These are phyloP conservation scores for Phytophthora boehmeriae DNA, from an alignment of 352 stramenopile species.

Conservation along the genomic window DNA sequence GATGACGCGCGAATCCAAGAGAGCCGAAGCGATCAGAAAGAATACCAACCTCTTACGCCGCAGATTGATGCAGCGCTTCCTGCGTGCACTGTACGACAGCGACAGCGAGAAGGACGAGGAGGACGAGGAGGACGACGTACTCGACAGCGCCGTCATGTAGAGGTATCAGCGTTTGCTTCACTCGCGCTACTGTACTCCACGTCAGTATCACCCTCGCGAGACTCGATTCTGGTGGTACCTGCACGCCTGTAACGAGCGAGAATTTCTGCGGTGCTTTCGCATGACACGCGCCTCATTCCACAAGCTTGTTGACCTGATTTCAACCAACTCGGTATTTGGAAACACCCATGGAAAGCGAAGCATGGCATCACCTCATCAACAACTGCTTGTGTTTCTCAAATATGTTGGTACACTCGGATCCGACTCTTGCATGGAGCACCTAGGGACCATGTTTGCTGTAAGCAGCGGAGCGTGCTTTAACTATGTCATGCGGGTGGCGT, in stretches of 20 bases:
- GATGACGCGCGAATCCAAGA: too few species aligned
- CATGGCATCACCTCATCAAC: background rate
- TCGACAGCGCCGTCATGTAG: too few species aligned
- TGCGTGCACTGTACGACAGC: too few species aligned
- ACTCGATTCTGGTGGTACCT: too few species aligned
- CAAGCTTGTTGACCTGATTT: background rate
- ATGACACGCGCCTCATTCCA: background rate
- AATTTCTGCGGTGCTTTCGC: background rate
- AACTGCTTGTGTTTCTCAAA: slow-evolving; percentile 8
- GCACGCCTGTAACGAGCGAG: background rate
- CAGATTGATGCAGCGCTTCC: too few species aligned
- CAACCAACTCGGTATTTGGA: background rate
- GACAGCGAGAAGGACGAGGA: too few species aligned
- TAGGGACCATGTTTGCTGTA: background rate
- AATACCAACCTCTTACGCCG: too few species aligned
- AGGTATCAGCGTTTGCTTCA: too few species aligned
- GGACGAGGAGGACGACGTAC: too few species aligned
- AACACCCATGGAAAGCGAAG: background rate
- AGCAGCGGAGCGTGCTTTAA: background rate
- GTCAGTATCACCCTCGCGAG: too few species aligned
- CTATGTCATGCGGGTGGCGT: slow-evolving; percentile 2
- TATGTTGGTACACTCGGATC: slow-evolving; percentile 7
- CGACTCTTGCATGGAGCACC: background rate
- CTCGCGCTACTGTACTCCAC: too few species aligned
- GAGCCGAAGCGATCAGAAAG: too few species aligned